phyloP scores from a whole-genome alignment of 495 filamentous ascomycete genomes.

The Lophiostoma macrostomum region DNA sequence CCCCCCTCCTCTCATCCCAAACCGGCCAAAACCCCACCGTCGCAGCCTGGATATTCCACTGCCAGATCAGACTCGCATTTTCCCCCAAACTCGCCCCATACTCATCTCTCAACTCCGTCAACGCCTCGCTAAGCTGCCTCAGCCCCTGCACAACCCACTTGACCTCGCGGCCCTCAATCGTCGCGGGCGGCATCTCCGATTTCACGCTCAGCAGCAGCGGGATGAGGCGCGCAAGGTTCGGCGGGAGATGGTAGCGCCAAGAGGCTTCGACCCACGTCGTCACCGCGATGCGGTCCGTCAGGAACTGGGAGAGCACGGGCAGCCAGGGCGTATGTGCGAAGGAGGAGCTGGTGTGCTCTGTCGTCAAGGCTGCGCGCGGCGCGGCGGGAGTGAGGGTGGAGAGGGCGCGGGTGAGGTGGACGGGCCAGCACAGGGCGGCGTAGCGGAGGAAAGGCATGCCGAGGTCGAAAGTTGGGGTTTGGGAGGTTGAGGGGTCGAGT shows the following conservation, averaged over 20 bases:
- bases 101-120: constrained; percentile 12
- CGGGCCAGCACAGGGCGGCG: constrained; percentile 24
- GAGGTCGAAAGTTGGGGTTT: constrained; percentile 9
- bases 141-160: constrained; percentile 18
- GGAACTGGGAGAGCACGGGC: constrained; percentile 20
- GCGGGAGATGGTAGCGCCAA: constrained; percentile 26
- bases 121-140: constrained; percentile 17
- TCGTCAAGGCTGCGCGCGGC: not conserved
- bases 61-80: constrained; percentile 23
- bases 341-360: too few species aligned
- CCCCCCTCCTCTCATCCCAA: constrained; percentile 18
- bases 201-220: constrained; percentile 19
- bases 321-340: constrained; percentile 17
- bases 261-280: constrained; percentile 30
- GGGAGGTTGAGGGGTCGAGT: not conserved
- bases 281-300: constrained; percentile 18
- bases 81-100: constrained; percentile 18
- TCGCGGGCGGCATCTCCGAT: constrained; percentile 16
- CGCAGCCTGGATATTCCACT: constrained; percentile 12
- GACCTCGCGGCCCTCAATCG: constrained; percentile 15
- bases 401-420: constrained; percentile 25
- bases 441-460: constrained; percentile 26
- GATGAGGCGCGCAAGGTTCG: constrained; percentile 24
- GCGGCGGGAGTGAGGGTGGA: not conserved
- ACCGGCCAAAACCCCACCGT: constrained; percentile 12